A percentile compares a stretch with the other conserved stretches of the same genome.
phyloP scores from a whole-genome alignment of 225 moss, liverwort and hornwort genomes.

The Sphagnum tenellum region DNA sequence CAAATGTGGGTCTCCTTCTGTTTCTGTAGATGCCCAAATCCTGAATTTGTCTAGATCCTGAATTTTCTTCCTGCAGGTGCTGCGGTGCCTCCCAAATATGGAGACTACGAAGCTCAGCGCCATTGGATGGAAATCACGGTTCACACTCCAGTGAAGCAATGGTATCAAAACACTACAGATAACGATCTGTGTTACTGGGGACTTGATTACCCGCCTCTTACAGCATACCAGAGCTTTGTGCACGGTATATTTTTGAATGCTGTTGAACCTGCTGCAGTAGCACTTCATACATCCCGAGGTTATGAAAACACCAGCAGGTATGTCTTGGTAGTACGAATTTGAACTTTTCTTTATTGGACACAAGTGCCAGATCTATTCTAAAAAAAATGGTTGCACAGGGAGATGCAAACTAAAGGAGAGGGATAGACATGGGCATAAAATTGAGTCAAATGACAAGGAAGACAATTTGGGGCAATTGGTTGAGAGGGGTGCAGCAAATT shows the following conservation, averaged over 20 bases:
- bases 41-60: background rate
- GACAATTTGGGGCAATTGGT: slow-evolving; percentile 28
- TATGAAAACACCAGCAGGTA: slow-evolving; percentile 71
- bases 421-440: too few relatives aligned
- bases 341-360: too few relatives aligned
- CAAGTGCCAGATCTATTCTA: too few relatives aligned
- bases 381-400: too few relatives aligned
- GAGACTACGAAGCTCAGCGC: slow-evolving; percentile 97
- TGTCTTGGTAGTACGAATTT: background rate
- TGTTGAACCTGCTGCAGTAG: slow-evolving; percentile 73
- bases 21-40: background rate
- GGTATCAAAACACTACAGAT: slow-evolving; percentile 74
- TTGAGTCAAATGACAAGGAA: background rate
- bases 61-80: slow-evolving; percentile 32
- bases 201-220: slow-evolving; percentile 87
- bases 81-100: slow-evolving; percentile 61
- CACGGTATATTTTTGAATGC: slow-evolving; percentile 59
- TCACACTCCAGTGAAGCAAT: slow-evolving; percentile 73
- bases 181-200: slow-evolving; percentile 95
- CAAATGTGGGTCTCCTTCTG: background rate
- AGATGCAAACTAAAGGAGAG: too few relatives aligned
- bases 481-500: slow-evolving; percentile 93
- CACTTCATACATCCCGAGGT: slow-evolving; percentile 69
- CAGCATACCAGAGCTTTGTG: slow-evolving; percentile 85
- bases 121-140: slow-evolving; percentile 99